These are phyloP conservation scores for Yarrowia sp. DNA, from an alignment of 805 yeast species.

Conservation along the genomic window DNA sequence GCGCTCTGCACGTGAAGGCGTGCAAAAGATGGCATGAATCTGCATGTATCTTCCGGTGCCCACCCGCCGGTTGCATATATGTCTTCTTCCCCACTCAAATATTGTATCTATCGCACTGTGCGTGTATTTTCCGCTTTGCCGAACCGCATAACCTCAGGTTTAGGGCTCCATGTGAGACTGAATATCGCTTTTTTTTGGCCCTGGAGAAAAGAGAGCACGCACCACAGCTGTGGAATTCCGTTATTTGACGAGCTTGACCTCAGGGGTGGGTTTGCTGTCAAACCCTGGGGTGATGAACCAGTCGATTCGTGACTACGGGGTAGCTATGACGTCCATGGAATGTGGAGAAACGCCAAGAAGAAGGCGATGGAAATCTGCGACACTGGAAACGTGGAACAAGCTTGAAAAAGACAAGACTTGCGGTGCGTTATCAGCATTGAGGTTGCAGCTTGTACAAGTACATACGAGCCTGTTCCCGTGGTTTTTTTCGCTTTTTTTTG, in stretches of 20 bases:
- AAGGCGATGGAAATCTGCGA: background rate
- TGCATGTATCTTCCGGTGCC: background rate
- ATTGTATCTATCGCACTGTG: too few relatives aligned
- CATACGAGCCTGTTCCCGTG: too few relatives aligned
- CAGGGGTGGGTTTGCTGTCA: slow-evolving; percentile 7
- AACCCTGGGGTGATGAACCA: background rate
- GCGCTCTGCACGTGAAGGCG: too few relatives aligned
- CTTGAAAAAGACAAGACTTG: too few relatives aligned
- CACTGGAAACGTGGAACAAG: too few relatives aligned
- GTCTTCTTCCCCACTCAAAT: slow-evolving; percentile 5
- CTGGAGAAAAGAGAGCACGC: slow-evolving; percentile 16
- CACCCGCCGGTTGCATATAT: slow-evolving; percentile 1
- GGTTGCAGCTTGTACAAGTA: too few relatives aligned
- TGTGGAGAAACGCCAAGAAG: slow-evolving; percentile 1
- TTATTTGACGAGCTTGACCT: background rate
- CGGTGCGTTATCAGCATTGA: background rate
- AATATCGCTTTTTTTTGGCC: too few relatives aligned
- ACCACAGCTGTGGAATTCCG: background rate
- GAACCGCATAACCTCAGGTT: slow-evolving; percentile 22
- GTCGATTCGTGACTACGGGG: too few relatives aligned
- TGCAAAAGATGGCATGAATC: too few relatives aligned
- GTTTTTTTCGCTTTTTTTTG: background rate
- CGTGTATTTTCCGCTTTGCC: slow-evolving; percentile 8
- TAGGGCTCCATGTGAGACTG: slow-evolving; percentile 5
- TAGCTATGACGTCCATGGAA: background rate